Base-by-base conservation (phyloP, 805 yeast species). In the Maudiozyma barnettii region DNA sequence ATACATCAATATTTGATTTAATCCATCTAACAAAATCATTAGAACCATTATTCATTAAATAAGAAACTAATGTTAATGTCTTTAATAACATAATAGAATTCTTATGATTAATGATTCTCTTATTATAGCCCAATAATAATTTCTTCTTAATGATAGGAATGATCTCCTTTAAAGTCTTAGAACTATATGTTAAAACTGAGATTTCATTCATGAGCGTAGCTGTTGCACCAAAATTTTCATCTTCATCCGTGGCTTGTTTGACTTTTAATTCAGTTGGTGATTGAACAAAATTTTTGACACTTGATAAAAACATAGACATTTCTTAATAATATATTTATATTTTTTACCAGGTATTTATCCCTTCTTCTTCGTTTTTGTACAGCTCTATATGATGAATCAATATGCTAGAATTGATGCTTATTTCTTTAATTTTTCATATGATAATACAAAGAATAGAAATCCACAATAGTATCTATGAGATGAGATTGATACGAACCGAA, bases 181-280 rank as follows among this genome's bases (percentile, higher is more conserved):
- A 51, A 43, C 69, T 61, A 46, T 66, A 69, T 0, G 84, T 71
- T 20, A 77, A 58, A 2, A 67, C 61, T 0, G 82, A 70, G 2
- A 80, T 61, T 44, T 77, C 78, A 48, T 73, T 73, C 57, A 80
- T 64, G 49, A 79, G 75, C 5, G 73, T 65, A n/a, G 78, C 75
- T 7, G 76, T 75, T 0, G 82, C 82, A 1, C 84, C 81, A 54
- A 71, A 65, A 1, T 72, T 67, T 10, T 78, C 81, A 48, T 69
- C 70, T 52, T 72, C 74, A 21, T 61, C 60, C 6, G 82, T 78
- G 8, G 81, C 78, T 19, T 67, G 63, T 49, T 61, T 68, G 14
- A 71, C 67, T 48, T 58, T 70, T 5, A 64, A 48, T 48, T 69
- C 74, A 21, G 60, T 66, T 52, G 57, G 58, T 47, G 59, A 66